Percentiles rank a stretch among this genome's conserved stretches.
These are phyloP conservation scores for Lathyrus oleraceus DNA, from an alignment of 306 rosid species.

Conservation along the genomic window DNA sequence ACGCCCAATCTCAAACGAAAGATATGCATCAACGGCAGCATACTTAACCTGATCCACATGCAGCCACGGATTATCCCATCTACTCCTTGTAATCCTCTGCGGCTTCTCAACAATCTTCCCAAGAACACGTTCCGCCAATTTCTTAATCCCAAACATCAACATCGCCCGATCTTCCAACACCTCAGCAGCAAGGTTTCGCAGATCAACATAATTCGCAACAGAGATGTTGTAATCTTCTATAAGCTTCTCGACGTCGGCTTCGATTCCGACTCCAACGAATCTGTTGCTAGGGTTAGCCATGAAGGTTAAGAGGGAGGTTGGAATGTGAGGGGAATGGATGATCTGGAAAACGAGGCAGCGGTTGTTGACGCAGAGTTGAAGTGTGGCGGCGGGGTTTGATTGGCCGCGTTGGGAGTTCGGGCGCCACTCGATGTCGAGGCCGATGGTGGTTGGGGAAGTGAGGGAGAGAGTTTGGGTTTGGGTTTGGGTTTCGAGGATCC, in stretches of 20 bases:
- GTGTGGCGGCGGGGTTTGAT: constrained; percentile 9
- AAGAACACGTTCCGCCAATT: not conserved
- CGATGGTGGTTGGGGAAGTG: not conserved
- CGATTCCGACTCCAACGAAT: constrained; percentile 34
- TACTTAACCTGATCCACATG: constrained; percentile 26
- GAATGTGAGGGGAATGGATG: constrained; percentile 21
- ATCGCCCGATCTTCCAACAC: not conserved
- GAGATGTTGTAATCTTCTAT: not conserved
- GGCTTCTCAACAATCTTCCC: constrained; percentile 33
- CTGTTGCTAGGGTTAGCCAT: not conserved
- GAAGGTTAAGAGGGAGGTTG: not conserved
- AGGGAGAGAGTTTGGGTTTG: not conserved
- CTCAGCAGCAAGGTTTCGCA: constrained; percentile 24
- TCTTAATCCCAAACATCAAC: not conserved
- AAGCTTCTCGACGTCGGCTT: constrained; percentile 25
- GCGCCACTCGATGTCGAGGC: constrained; percentile 45
- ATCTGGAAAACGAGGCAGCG: constrained; percentile 39
- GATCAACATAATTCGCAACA: constrained; percentile 5
- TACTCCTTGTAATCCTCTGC: not conserved
- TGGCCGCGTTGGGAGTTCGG: constrained; percentile 22
- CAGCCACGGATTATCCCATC: constrained; percentile 35
- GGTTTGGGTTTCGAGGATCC: constrained; percentile 27
- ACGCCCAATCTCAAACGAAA: not conserved
- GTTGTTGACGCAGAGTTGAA: constrained; percentile 32
- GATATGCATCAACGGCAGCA: constrained; percentile 3